A percentile compares a stretch with the other conserved stretches of the same genome.
These are phyloP conservation scores for Escovopsis sp. DNA, from an alignment of 2,329 filamentous ascomycete species.

Conservation along the genomic window DNA sequence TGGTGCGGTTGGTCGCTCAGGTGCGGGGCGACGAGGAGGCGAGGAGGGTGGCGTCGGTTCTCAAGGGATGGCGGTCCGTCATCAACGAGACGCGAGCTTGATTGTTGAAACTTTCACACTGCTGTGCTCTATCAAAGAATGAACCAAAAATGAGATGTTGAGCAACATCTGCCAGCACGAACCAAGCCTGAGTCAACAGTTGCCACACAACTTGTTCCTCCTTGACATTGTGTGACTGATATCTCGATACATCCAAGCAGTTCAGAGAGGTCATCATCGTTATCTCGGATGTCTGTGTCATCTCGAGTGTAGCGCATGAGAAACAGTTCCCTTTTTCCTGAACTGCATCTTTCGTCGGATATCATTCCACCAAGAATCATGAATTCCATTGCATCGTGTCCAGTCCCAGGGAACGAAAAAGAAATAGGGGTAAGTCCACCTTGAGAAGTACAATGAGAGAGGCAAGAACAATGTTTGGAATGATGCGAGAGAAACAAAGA, in stretches of 20 bases:
- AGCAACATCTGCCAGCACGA: no score
- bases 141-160: background rate
- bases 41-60: conserved; percentile 4
- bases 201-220: no score
- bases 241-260: background rate
- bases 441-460: conserved; percentile 4
- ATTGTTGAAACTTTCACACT: background rate
- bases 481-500: conserved; percentile 3
- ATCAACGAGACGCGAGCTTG: conserved; percentile 5
- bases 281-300: no score
- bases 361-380: background rate
- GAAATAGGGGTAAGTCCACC: background rate
- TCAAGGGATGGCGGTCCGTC: conserved; percentile 13
- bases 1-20: conserved; percentile 13
- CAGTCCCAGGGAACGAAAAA: background rate
- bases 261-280: background rate
- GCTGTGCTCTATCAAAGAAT: background rate
- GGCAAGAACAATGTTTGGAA: conserved; percentile 2
- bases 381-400: background rate
- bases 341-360: no score
- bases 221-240: no score
- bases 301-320: no score
- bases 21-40: conserved; percentile 10
- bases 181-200: no score
- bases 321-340: no score